These are phyloP conservation scores for Boletus tylopilopsis DNA, from an alignment of 768 basidiomycete genomes.

Conservation along the genomic window DNA sequence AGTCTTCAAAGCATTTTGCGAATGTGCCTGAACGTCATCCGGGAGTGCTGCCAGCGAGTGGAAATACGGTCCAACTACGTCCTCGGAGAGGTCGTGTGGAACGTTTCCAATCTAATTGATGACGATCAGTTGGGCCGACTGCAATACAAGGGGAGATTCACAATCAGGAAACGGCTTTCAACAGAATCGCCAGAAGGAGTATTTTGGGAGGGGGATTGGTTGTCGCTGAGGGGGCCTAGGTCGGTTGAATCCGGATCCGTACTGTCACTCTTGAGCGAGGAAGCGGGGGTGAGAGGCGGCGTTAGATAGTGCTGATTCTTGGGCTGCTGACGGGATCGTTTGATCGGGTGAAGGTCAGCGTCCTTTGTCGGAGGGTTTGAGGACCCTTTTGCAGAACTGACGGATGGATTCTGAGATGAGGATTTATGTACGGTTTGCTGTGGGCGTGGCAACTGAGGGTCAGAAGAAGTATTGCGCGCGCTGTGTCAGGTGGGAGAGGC, in stretches of 20 bases:
- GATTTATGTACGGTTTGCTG: constrained; percentile 19
- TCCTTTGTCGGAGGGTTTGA: constrained; percentile 13
- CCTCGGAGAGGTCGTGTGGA: constrained; percentile 30
- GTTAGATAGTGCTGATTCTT: constrained; percentile 46
- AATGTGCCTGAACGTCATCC: constrained; percentile 6
- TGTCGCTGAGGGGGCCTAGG: constrained; percentile 16
- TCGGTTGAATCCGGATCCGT: constrained; percentile 33
- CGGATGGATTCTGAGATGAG: constrained; percentile 17
- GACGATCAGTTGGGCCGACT: constrained; percentile 8
- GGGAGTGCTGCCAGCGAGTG: constrained; percentile 21
- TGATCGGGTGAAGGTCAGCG: constrained; percentile 15
- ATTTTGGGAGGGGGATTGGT: constrained; percentile 18
- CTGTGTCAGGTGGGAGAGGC: constrained; percentile 21
- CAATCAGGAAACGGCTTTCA: constrained; percentile 33
- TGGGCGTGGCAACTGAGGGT: constrained; percentile 29
- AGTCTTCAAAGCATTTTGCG: constrained; percentile 10
- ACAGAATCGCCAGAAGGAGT: constrained; percentile 11
- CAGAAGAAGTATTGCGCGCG: constrained; percentile 22
- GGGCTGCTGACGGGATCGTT: constrained; percentile 19
- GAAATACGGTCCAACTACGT: constrained; percentile 30
- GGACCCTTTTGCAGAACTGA: constrained; percentile 9
- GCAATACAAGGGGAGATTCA: constrained; percentile 4
- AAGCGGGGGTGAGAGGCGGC: constrained; percentile 69
- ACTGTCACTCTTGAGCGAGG: constrained; percentile 41
- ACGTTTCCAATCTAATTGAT: constrained; percentile 39